These are phyloP conservation scores for Lodderomyces beijingensis DNA, from an alignment of 1,139 yeast genomes.

Conservation along the genomic window DNA sequence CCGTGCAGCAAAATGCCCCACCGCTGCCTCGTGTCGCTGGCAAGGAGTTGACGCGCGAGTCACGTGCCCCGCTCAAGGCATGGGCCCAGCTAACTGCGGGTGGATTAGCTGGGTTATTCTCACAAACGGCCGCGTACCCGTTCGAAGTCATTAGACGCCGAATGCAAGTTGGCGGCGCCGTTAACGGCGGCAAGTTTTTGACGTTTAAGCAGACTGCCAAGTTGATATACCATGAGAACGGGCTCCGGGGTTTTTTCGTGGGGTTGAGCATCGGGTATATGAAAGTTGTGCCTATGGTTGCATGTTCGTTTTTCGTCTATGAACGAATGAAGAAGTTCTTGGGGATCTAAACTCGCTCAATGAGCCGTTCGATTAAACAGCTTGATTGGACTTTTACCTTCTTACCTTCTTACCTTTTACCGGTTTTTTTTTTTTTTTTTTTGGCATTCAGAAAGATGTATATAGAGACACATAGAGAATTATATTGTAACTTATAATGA, in stretches of 20 bases:
- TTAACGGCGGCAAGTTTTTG: conserved; percentile 56
- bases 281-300: conserved; percentile 95
- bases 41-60: conserved; percentile 39
- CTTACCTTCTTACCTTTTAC: background rate
- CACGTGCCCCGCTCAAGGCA: conserved; percentile 65
- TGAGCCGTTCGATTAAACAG: too few species aligned
- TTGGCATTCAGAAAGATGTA: background rate
- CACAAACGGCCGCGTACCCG: conserved; percentile 97
- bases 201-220: conserved; percentile 50
- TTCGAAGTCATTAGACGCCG: conserved; percentile 92
- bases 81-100: conserved; percentile 96
- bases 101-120: conserved; percentile 88
- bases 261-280: conserved; percentile 94
- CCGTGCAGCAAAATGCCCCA: conserved; percentile 40
- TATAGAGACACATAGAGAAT: background rate
- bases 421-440: background rate
- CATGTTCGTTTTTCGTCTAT: conserved; percentile 91
- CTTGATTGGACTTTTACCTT: too few species aligned
- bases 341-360: conserved; percentile 54
- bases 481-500: too few species aligned
- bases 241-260: conserved; percentile 82
- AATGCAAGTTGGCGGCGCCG: conserved; percentile 91
- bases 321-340: conserved; percentile 73
- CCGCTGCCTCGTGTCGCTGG: too few species aligned
- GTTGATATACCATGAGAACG: conserved; percentile 66